Evolutionary conservation across 2,329 filamentous ascomycete genomes (phyloP), one percentile per base, ranked within the genome.

Genomic region (Aspergillus eucalypticola): DNA sequence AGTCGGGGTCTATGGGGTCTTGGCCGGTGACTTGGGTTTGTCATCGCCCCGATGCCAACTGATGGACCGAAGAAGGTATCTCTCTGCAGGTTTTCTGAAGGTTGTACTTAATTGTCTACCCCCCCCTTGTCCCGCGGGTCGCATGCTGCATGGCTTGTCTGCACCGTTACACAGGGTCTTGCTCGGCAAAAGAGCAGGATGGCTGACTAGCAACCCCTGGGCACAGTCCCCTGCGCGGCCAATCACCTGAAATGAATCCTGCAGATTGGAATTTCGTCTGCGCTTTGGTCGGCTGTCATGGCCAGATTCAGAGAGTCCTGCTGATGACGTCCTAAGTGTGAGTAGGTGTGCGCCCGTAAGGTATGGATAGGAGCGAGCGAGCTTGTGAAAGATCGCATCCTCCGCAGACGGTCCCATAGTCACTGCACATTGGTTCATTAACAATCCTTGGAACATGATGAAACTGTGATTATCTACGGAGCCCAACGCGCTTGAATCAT

Each of bases 221-320:
- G 8, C 52, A 25, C 25, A 2, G 8, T 5, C 29, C 29, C 29
- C 29, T 5, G 29, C 11, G 10, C 52, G 25, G 38, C 51, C 49
- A 41, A 54, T 54, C 35, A 41, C n/a, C 35, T n/a, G 35, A 25
- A 13, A 25, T 17, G 10, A 25, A 29, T 19, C 35, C 52, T 54
- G 52, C 52, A 54, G 23, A 54, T 54, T 44, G 32, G 38, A 27
- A 42, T 54, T 39, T 21, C 15, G 23, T 27, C 41, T 44, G 52
- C 52, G 51, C 35, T 17, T 23, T 32, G 38, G 19, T 54, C 52
- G 52, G 52, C 35, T 54, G 52, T 27, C 38, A 54, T 54, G 52
- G 41, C 52, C 21, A 41, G 19, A 54, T 44, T 32, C 15, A 42
- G 51, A 17, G 32, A 17, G 32, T 41, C 38, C 38, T 54, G 21